Conservation (phyloP, 2,329 filamentous ascomycete species). For the Hypoxylon sp. region DNA sequence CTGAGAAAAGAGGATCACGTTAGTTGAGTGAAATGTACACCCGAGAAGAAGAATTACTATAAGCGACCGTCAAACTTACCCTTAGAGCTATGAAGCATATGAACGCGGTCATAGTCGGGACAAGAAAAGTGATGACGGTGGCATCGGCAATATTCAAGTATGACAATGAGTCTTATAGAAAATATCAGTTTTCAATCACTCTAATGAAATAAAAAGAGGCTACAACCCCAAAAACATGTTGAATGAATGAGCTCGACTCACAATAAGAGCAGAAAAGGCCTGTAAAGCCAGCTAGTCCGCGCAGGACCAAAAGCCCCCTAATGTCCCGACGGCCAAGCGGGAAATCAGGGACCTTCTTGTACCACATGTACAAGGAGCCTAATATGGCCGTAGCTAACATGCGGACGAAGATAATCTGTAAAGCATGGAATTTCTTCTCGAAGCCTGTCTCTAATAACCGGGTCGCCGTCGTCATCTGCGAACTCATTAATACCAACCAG, state of each 20-base stretch:
- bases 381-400: conserved; percentile 59
- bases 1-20: conserved; percentile 63
- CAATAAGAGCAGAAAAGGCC: conserved; percentile 74
- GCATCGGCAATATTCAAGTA: conserved; percentile 85
- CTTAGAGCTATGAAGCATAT: conserved; percentile 72
- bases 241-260: conserved; percentile 38
- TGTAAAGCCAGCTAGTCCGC: conserved; percentile 75
- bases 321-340: conserved; percentile 77
- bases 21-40: not conserved
- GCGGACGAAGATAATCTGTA: conserved; percentile 62
- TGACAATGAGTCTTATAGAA: conserved; percentile 65
- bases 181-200: not conserved
- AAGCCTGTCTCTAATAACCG: conserved; percentile 57
- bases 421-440: conserved; percentile 60
- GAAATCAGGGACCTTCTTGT: conserved; percentile 68
- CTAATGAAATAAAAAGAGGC: not conserved
- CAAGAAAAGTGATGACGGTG: conserved; percentile 84
- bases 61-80: conserved; percentile 40
- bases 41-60: not conserved
- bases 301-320: conserved; percentile 72
- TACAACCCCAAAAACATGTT: not conserved
- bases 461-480: conserved; percentile 33
- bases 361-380: conserved; percentile 60
- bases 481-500: conserved; percentile 17
- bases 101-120: conserved; percentile 77